A percentile compares a stretch with the other conserved stretches of the same genome.
These are phyloP conservation scores for Eucalyptus lansdowneana DNA, from an alignment of 345 rosid genomes.

Conservation along the genomic window DNA sequence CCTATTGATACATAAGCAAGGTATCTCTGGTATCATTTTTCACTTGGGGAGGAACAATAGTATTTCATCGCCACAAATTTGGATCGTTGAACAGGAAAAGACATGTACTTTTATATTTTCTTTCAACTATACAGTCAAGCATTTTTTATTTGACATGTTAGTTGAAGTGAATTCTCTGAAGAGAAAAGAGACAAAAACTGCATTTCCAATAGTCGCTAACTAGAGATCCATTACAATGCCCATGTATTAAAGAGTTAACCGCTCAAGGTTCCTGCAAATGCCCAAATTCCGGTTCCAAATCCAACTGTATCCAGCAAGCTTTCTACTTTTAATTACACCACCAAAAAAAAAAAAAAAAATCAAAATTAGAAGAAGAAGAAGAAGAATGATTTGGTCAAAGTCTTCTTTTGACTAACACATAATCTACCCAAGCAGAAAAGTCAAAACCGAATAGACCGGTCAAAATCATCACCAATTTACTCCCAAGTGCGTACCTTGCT, in stretches of 20 bases:
- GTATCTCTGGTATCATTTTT: neutral
- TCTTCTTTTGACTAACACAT: neutral
- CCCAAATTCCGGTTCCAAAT: neutral
- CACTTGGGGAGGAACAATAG: neutral
- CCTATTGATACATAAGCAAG: neutral
- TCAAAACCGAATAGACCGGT: neutral
- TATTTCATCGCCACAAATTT: neutral
- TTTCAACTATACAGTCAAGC: neutral
- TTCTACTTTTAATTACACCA: neutral
- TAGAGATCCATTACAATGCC: neutral
- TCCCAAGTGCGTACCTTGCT: conserved; percentile 45
- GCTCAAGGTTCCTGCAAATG: neutral
- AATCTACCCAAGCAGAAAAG: neutral
- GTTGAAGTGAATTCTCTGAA: neutral
- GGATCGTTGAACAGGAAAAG: neutral
- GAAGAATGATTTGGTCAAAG: neutral
- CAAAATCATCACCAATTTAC: neutral
- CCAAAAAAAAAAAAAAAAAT: neutral
- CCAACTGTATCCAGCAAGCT: neutral
- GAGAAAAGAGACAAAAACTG: neutral
- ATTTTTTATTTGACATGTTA: neutral
- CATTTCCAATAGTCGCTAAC: neutral
- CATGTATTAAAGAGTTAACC: neutral
- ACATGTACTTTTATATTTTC: neutral
- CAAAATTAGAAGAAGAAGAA: neutral